These are phyloP conservation scores for Melianthus villosus DNA, from an alignment of 441 rosid genomes.

Conservation along the genomic window DNA sequence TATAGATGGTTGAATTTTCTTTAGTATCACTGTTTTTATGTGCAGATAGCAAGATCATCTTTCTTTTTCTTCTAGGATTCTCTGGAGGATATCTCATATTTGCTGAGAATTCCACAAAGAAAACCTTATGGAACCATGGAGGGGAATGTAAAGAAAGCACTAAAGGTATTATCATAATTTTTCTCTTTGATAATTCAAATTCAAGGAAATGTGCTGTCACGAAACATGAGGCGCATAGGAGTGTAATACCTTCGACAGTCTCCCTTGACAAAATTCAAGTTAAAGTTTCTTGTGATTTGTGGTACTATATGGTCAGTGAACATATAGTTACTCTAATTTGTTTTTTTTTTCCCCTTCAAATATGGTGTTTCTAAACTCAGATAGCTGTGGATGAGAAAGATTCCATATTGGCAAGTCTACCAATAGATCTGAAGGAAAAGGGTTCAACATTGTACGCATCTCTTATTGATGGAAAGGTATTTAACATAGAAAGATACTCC, in stretches of 20 bases:
- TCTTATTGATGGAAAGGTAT: constrained; percentile 66
- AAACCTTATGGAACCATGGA: constrained; percentile 96
- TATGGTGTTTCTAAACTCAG: constrained; percentile 27
- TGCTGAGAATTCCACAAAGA: constrained; percentile 88
- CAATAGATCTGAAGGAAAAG: constrained; percentile 49
- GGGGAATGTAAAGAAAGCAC: constrained; percentile 83
- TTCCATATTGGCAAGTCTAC: constrained; percentile 56
- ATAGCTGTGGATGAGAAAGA: constrained; percentile 63
- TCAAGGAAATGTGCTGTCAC: too few relatives aligned
- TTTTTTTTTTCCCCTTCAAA: constrained; percentile 3
- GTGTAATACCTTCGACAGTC: too few relatives aligned
- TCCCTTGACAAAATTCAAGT: too few relatives aligned
- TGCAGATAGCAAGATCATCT: too few relatives aligned
- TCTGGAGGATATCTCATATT: constrained; percentile 74
- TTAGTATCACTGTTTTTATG: neutral
- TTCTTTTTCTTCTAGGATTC: constrained; percentile 35
- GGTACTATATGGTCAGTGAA: too few relatives aligned
- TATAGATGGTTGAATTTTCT: constrained; percentile 2
- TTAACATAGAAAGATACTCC: constrained; percentile 3
- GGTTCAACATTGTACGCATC: constrained; percentile 50
- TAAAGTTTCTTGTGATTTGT: too few relatives aligned
- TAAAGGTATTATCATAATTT: constrained; percentile 26
- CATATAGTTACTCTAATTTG: too few relatives aligned
- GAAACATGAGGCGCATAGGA: neutral
- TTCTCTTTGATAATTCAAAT: neutral